Evolutionary conservation across 306 rosid genomes (phyloP).

Genomic region (Malus sylvestris): DNA sequence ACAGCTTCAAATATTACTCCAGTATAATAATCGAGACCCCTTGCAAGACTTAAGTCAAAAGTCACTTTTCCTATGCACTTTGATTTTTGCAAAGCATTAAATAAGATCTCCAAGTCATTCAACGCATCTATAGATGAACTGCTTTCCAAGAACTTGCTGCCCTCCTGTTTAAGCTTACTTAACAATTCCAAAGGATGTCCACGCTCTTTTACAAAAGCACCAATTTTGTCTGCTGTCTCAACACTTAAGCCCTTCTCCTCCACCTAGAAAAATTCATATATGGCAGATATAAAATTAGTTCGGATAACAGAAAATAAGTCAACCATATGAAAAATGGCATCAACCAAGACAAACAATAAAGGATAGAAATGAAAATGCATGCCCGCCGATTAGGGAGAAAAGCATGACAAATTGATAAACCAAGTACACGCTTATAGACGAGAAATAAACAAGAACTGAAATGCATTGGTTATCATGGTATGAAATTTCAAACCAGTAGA

Average conservation of each 20-base stretch:
- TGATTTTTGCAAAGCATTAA: slow-evolving; percentile 66
- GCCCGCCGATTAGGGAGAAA: not conserved
- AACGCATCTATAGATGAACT: slow-evolving; percentile 55
- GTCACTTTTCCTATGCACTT: slow-evolving; percentile 61
- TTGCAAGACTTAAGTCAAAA: slow-evolving; percentile 95
- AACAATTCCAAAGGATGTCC: slow-evolving; percentile 74
- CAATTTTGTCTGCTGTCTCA: slow-evolving; percentile 79
- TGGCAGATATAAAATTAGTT: not conserved
- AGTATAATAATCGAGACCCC: slow-evolving; percentile 96
- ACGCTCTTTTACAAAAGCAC: slow-evolving; percentile 63
- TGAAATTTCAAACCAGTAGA: not conserved
- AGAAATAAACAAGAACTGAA: not conserved
- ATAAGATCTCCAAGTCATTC: slow-evolving; percentile 74
- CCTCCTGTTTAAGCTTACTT: slow-evolving; percentile 59
- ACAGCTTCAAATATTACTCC: slow-evolving; percentile 94
- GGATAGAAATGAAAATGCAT: not conserved
- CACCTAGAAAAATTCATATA: slow-evolving; percentile 45
- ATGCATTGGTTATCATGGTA: not conserved
- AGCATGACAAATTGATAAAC: not conserved
- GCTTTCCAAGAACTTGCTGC: slow-evolving; percentile 55
- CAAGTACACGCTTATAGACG: not conserved
- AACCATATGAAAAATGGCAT: not conserved
- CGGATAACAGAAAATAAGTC: not conserved
- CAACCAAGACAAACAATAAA: not conserved
- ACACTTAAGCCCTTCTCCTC: slow-evolving; percentile 77